These are phyloP conservation scores for Capillidium rhysosporum DNA, from an alignment of 371 early-diverging fungal species.

Conservation along the genomic window DNA sequence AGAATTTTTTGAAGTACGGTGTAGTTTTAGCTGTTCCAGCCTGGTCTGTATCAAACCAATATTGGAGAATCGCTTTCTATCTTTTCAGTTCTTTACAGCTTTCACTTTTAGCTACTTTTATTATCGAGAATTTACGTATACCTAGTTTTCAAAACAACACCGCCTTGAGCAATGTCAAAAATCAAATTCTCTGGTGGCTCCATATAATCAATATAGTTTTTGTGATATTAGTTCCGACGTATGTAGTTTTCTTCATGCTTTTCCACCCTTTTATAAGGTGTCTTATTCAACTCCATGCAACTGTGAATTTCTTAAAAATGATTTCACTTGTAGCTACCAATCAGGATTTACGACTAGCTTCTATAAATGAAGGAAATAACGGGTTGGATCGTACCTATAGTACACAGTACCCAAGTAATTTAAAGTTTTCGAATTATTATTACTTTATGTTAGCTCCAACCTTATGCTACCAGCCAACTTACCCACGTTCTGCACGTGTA, in stretches of 20 bases:
- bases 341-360: conserved; percentile 31
- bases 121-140: conserved; percentile 24
- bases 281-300: conserved; percentile 29
- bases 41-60: conserved; percentile 17
- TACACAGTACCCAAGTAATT: conserved; percentile 52
- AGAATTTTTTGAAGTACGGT: conserved; percentile 78
- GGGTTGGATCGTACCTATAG: conserved; percentile 12
- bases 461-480: conserved; percentile 71
- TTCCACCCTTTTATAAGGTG: conserved; percentile 53
- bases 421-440: conserved; percentile 35
- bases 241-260: conserved; percentile 42
- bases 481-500: conserved; percentile 50
- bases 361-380: conserved; percentile 11
- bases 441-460: conserved; percentile 76
- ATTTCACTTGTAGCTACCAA: conserved; percentile 59
- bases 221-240: conserved; percentile 34
- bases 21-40: conserved; percentile 30
- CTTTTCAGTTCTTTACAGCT: conserved; percentile 27
- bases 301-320: conserved; percentile 52
- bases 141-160: neutral
- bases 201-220: conserved; percentile 33
- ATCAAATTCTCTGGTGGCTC: conserved; percentile 12
- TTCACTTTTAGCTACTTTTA: conserved; percentile 24
- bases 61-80: conserved; percentile 26
- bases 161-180: conserved; percentile 5